phyloP scores from a whole-genome alignment of 805 yeast genomes.

The Candida maltosa region DNA sequence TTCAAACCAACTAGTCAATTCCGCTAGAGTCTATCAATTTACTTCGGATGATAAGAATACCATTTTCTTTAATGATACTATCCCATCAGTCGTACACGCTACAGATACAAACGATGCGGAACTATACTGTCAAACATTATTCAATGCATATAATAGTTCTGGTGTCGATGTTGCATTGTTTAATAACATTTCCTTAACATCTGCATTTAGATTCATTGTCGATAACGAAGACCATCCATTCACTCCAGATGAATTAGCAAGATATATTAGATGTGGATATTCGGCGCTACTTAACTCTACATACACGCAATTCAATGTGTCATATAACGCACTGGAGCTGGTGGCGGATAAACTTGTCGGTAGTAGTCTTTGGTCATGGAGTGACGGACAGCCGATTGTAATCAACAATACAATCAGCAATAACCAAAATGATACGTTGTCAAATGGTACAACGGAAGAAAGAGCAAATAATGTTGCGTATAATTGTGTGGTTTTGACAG shows the following conservation, averaged over 20 bases:
- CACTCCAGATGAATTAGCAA: conserved; percentile 30
- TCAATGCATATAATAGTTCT: neutral
- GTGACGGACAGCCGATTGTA: conserved; percentile 12
- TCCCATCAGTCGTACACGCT: conserved; percentile 2
- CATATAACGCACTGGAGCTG: conserved; percentile 15
- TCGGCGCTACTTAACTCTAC: conserved; percentile 56
- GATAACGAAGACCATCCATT: conserved; percentile 39
- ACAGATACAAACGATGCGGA: neutral
- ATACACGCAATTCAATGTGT: too few relatives aligned
- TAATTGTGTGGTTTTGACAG: conserved; percentile 39
- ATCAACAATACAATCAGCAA: neutral
- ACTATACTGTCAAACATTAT: conserved; percentile 4
- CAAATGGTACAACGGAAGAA: neutral
- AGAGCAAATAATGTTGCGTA: conserved; percentile 17
- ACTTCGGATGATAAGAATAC: conserved; percentile 16
- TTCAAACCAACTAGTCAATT: conserved; percentile 15
- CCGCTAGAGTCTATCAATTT: conserved; percentile 18
- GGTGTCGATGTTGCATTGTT: conserved; percentile 6
- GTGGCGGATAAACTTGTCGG: too few relatives aligned
- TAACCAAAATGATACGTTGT: neutral
- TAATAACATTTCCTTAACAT: conserved; percentile 11
- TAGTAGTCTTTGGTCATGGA: conserved; percentile 89
- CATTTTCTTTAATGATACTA: conserved; percentile 8
- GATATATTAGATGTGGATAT: conserved; percentile 53
- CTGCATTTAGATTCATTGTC: conserved; percentile 24